Base-by-base conservation (phyloP, 2,329 filamentous ascomycete species). In the Aspergillus sp. region DNA sequence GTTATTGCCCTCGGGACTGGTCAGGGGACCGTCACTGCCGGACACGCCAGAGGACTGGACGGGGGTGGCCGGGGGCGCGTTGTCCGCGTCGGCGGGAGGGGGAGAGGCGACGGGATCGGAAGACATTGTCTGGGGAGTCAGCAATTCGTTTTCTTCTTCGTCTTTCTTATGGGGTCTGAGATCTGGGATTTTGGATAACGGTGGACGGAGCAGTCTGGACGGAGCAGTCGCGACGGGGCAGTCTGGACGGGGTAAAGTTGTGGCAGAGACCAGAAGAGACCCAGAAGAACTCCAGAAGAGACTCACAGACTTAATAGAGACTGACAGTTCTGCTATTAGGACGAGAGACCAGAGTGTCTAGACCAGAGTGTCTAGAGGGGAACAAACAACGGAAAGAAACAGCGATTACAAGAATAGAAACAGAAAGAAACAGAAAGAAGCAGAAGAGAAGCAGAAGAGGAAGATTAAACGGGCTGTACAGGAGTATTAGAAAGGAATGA, bases 1-100 rank as follows among this genome's bases (percentile, higher is more conserved):
- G 36, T 68, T 68, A 43, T 61, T 60, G 27, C 54, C 56, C 42
- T 68, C 66, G 3, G 67, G 65, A 47, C 65, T 69, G 4, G 63
- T 63, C 43, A 50, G 45, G 19, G 60, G 49, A 12, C 63, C 64
- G 34, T 67, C 64, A 27, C 55, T 56, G 12, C 62, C 65, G 5
- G 65, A 67, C 29, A 66, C 49, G 27, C 61, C 43, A 29, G 54
- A 59, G 9, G 60, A 62, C 35, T 63, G 64, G 44, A 65, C 57
- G 2, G 62, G 66, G 36, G 63, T 69, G 34, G 60, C 64, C 33
- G 61, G 66, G 29, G 61, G 58, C 28, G 61, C 55, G 43, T 57
- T 55, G 28, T 67, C 64, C 12, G 55, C 48, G 6, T 63, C 60
- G 7, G 55, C 29, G 19, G 44, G 32, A 28, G 47, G 44, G 8